Evolutionary conservation across 805 yeast species (phyloP).

Genomic region (Suhomyces sp.): DNA sequence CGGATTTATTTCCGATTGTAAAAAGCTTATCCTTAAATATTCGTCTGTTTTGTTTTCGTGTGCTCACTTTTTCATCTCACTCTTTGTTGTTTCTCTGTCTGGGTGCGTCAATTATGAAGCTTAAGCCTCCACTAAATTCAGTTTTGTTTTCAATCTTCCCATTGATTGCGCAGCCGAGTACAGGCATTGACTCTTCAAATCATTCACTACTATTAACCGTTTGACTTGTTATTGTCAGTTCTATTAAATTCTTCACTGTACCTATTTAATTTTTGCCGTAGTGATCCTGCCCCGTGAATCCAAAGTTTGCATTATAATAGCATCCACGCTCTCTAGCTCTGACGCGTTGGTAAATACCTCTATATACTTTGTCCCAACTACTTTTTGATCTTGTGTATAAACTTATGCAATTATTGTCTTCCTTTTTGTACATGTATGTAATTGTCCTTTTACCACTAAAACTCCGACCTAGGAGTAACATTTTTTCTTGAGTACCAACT

Average conservation of each 20-base stretch:
- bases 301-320: background rate
- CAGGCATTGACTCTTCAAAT: background rate
- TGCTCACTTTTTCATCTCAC: background rate
- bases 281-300: background rate
- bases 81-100: background rate
- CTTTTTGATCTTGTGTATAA: background rate
- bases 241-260: background rate
- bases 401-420: background rate
- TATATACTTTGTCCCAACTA: background rate
- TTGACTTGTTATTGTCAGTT: background rate
- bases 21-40: background rate
- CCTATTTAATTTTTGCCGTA: background rate
- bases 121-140: background rate
- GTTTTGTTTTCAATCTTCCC: background rate
- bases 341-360: background rate
- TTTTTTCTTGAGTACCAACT: slow-evolving; percentile 82
- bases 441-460: slow-evolving; percentile 7
- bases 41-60: background rate
- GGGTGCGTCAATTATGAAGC: background rate
- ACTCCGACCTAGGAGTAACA: slow-evolving; percentile 38
- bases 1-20: background rate
- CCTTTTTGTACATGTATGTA: background rate
- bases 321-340: background rate
- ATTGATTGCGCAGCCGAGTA: background rate
- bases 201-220: too few relatives aligned